Evolutionary conservation across 2,329 filamentous ascomycete species (phyloP), one percentile per base, ranked within the genome.

Genomic region (Albifimbria verrucaria): DNA sequence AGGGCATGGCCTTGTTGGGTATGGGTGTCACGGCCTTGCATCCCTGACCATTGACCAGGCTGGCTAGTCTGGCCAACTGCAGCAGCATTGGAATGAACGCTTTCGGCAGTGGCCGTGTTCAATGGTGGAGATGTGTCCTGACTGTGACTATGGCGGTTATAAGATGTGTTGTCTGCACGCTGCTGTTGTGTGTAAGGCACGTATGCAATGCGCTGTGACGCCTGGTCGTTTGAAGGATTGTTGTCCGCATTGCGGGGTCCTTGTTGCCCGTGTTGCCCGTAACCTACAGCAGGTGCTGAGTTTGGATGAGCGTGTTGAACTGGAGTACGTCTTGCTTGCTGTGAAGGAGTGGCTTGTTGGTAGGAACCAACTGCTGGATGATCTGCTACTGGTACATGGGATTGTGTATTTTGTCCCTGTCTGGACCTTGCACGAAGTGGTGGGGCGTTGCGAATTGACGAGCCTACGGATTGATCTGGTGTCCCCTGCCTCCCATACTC

Each of bases 181-280:
- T 48, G 17, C 36, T 51, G 22, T n/a, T 51, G 24, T 17, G 36
- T 12, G 21, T 45, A 51, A 9, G 49, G 49, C 18, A 43, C 36
- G 23, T 51, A 51, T 24, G 49, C n/a, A 4, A 51, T 26, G 10
- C 39, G 36, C 17, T 20, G 28, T 22, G 23, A 7, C 21, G 36
- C 18, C 12, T 48, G 46, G 20, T 24, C n/a, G 6, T 48, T 26
- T 4, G 25, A 21, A 10, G 46, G 10, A 20, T 24, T 48, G 25
- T 22, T 36, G 4, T 21, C 11, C 2, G 9, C 26, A 20, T 6
- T 26, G 18, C 36, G 36, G 5, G 24, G 3, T 11, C 43, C 22
- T n/a, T n/a, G n/a, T n/a, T 5, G 12, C 32, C 6, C 15, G 4
- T 39, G 32, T 39, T 39, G n/a, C 12, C 32, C 32, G 12, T 7